Evolutionary conservation across 176 grass and related monocot species (phyloP), one percentile per base, ranked within the genome.

Genomic region (Oryza australiensis): DNA sequence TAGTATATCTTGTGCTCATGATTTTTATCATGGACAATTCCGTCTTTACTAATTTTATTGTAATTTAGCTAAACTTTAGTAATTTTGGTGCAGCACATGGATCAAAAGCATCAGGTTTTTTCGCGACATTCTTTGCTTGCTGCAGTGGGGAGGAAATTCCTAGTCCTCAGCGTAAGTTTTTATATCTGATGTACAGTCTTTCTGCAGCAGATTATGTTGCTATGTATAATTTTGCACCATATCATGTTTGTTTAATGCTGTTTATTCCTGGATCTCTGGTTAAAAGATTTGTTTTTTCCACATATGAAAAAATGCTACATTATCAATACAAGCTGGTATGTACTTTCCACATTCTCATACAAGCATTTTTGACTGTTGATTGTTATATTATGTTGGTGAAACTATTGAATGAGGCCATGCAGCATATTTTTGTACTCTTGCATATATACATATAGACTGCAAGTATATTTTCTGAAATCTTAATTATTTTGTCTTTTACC

Each of bases 71-170:
- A 85, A 79, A 82, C 73, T 70, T 81, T 6, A 75, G 10, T 70
- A 76, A 82, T 84, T 72, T 60, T 86, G 45, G 43, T 85, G 86
- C 87, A 97, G 95, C 80, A 80, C 76, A 65, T 63, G 87, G 85
- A 80, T 86, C 87, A 28, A 87, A 80, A 27, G n/a, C 80, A 85
- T 83, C 91, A 75, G 81, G 74, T 14, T 92, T 95, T 75, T 88
- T 99, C 14, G 82, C 89, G 53, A 40, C 85, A 68, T 80, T 92
- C 72, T 89, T 99, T 88, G 80, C 83, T 90, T 99, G 93, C 84
- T 95, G 87, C 34, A 65, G 67, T 41, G 69, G 67, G 75, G 90
- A 91, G 76, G 89, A 96, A 75, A 69, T 84, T 4, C 83, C 89
- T 90, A 70, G 90, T 82, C 89, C 91, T 85, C 93, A 85, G 51